These are phyloP conservation scores for Calonectria ilicicola DNA, from an alignment of 2,329 filamentous ascomycete species.

Conservation along the genomic window DNA sequence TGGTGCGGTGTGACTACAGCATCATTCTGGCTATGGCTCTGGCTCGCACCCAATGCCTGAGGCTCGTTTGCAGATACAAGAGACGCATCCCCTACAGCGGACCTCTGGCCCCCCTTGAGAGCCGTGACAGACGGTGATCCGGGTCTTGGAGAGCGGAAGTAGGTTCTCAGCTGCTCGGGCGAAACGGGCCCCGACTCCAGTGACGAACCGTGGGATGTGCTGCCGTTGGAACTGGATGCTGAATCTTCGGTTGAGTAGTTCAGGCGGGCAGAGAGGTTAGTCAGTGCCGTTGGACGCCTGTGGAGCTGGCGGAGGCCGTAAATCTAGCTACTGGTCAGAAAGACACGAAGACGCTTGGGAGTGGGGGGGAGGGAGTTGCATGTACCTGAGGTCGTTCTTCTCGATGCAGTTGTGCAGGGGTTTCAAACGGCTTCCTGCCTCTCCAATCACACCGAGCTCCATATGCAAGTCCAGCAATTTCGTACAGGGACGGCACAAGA, in stretches of 20 bases:
- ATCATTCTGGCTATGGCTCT: conserved; percentile 10
- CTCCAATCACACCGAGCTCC: background rate
- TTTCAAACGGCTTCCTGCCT: background rate
- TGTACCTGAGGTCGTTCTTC: conserved; percentile 34
- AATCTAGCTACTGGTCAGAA: conserved; percentile 67
- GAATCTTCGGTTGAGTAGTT: background rate
- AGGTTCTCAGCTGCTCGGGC: conserved; percentile 29
- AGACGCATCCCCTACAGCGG: conserved; percentile 5
- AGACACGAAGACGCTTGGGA: conserved; percentile 56
- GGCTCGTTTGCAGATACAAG: background rate
- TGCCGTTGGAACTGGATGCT: conserved; percentile 6
- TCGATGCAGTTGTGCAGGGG: background rate
- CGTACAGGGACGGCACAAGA: conserved; percentile 28
- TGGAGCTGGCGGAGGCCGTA: conserved; percentile 44
- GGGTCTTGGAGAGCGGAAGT: conserved; percentile 36
- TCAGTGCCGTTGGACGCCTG: conserved; percentile 38
- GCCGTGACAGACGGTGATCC: conserved; percentile 18
- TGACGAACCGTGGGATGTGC: conserved; percentile 7
- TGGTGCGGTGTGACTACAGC: background rate
- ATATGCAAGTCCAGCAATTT: conserved; percentile 16
- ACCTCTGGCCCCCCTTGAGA: conserved; percentile 9
- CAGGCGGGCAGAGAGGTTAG: conserved; percentile 24
- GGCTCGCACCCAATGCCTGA: conserved; percentile 8
- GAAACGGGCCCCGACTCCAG: conserved; percentile 12
- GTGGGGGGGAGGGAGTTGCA: background rate